Conservation (phyloP, 306 rosid species). For the Lagenaria siceraria region DNA sequence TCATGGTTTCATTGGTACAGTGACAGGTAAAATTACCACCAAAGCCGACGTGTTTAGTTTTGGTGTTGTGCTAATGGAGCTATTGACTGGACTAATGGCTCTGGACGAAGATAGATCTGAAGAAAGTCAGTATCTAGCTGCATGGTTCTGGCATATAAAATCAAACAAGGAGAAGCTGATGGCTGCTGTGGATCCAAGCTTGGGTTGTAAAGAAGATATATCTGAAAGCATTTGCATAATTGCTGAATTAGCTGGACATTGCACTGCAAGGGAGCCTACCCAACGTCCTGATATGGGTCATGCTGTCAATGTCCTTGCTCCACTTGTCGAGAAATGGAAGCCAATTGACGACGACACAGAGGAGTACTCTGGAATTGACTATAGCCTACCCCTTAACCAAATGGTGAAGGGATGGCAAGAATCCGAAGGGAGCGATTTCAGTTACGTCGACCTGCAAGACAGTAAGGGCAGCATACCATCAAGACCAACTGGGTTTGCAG, state of each 20-base stretch:
- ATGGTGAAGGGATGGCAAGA: slow-evolving; percentile 99
- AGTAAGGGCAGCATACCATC: slow-evolving; percentile 95
- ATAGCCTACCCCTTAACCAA: slow-evolving; percentile 80
- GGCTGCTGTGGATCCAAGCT: slow-evolving; percentile 66
- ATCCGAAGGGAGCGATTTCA: slow-evolving; percentile 69
- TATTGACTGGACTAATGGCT: slow-evolving; percentile 86
- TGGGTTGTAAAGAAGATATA: slow-evolving; percentile 65
- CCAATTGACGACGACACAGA: slow-evolving; percentile 63
- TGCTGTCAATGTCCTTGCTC: slow-evolving; percentile 70
- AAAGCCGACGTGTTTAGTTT: slow-evolving; percentile 96
- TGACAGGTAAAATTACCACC: slow-evolving; percentile 96
- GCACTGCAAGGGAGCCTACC: slow-evolving; percentile 86
- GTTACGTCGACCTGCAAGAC: slow-evolving; percentile 60
- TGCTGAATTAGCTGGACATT: slow-evolving; percentile 90
- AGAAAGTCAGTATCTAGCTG: slow-evolving; percentile 82
- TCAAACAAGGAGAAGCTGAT: slow-evolving; percentile 66
- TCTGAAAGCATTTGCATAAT: slow-evolving; percentile 47
- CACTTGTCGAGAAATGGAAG: slow-evolving; percentile 93
- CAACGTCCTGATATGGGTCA: slow-evolving; percentile 98
- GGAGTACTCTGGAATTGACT: slow-evolving; percentile 83
- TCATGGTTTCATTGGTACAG: slow-evolving; percentile 35
- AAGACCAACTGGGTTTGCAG: slow-evolving; percentile 90
- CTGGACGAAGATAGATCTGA: slow-evolving; percentile 82
- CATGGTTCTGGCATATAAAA: slow-evolving; percentile 96
- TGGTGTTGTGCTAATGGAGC: slow-evolving; percentile 97